Percentiles rank a stretch among this genome's conserved stretches.
These are phyloP conservation scores for Fibroporia radiculosa DNA, from an alignment of 768 basidiomycete species.

Conservation along the genomic window DNA sequence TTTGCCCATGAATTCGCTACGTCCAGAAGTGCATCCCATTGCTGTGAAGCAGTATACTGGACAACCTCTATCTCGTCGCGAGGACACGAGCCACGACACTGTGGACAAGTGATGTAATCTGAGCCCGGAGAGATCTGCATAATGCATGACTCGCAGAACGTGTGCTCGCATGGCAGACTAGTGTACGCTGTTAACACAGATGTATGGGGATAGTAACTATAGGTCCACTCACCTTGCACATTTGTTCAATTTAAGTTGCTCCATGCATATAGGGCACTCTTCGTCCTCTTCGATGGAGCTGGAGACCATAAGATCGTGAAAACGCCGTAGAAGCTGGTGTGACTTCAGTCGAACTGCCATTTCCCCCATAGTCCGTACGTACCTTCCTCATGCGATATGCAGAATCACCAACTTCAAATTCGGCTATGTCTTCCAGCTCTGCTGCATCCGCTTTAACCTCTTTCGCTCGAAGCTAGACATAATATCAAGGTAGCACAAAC, in stretches of 20 bases:
- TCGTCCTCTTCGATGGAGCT: constrained; percentile 30
- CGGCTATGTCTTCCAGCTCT: constrained; percentile 25
- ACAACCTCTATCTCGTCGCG: constrained; percentile 30
- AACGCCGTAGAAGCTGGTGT: constrained; percentile 32
- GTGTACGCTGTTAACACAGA: background rate
- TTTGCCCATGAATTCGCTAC: constrained; percentile 32
- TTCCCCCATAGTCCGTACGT: background rate
- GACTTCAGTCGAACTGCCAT: background rate
- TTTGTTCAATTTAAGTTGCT: constrained; percentile 25
- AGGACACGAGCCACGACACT: constrained; percentile 24
- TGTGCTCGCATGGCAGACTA: constrained; percentile 38
- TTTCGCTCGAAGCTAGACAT: constrained; percentile 22
- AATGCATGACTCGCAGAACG: constrained; percentile 33
- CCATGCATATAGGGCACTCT: constrained; percentile 32
- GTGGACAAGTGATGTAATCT: constrained; percentile 29
- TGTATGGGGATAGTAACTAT: background rate
- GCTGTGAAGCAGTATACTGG: constrained; percentile 30
- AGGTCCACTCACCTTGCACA: constrained; percentile 26
- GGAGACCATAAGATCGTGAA: constrained; percentile 30
- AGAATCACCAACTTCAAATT: constrained; percentile 26
- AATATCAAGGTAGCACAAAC: too few relatives aligned
- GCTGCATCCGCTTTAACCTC: constrained; percentile 31
- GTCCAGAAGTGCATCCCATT: constrained; percentile 37
- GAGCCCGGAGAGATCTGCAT: constrained; percentile 17
- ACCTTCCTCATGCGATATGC: constrained; percentile 36